phyloP scores from a whole-genome alignment of 352 stramenopile genomes.

The Aphanomyces stellatus region DNA sequence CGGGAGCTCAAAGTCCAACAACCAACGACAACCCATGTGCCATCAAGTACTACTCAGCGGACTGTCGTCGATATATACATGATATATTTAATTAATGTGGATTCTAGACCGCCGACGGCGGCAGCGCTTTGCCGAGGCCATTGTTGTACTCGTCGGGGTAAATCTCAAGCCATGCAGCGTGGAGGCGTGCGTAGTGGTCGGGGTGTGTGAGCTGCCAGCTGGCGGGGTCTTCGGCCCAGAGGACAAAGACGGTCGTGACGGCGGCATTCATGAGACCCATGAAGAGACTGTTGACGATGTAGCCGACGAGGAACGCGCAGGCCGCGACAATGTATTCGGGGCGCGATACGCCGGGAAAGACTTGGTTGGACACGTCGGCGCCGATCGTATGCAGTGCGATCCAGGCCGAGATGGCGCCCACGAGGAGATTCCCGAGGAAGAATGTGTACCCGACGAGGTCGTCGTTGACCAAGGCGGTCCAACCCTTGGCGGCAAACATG shows the following conservation, averaged over 20 bases:
- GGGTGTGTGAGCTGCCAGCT: constrained; percentile 65
- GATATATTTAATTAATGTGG: not conserved
- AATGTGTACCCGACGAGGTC: constrained; percentile 80
- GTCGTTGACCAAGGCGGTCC: constrained; percentile 85
- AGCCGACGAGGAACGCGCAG: constrained; percentile 67
- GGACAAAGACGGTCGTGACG: constrained; percentile 76
- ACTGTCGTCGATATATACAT: not conserved
- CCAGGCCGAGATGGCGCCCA: constrained; percentile 57
- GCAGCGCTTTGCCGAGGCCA: constrained; percentile 42
- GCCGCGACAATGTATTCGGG: constrained; percentile 54
- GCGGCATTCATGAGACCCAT: constrained; percentile 71
- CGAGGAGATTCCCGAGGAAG: constrained; percentile 70
- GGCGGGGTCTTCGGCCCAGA: constrained; percentile 73
- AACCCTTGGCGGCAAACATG: constrained; percentile 71
- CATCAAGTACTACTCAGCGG: too few relatives aligned
- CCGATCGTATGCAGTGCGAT: constrained; percentile 33
- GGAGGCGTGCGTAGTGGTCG: constrained; percentile 56
- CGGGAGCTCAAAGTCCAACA: too few relatives aligned
- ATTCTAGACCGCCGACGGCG: not conserved
- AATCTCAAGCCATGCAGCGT: constrained; percentile 70
- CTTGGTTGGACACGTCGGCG: constrained; percentile 35
- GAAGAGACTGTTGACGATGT: constrained; percentile 58
- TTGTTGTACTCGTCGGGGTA: constrained; percentile 82
- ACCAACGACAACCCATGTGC: too few relatives aligned
- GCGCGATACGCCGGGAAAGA: constrained; percentile 53